Evolutionary conservation across 2,329 filamentous ascomycete species (phyloP).

Genomic region (Alternaria sp.): DNA sequence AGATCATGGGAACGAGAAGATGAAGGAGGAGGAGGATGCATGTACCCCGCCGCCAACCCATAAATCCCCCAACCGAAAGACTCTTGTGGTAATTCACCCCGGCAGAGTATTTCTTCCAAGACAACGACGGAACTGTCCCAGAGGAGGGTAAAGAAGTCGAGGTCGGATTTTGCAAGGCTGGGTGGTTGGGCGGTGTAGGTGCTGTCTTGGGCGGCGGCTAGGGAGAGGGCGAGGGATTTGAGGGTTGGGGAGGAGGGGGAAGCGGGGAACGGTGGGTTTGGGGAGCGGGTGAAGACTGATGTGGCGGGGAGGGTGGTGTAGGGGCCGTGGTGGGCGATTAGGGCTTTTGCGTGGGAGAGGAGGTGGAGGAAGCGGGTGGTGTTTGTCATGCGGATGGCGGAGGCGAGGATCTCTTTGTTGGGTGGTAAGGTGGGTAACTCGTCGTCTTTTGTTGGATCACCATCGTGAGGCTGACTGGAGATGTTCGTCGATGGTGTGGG

Average conservation of each 20-base stretch:
- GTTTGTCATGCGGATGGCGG: background rate
- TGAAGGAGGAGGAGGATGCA: background rate
- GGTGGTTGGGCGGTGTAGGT: constrained; percentile 15
- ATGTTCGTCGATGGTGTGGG: background rate
- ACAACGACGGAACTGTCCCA: constrained; percentile 17
- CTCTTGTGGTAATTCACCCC: constrained; percentile 18
- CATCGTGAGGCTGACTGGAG: background rate
- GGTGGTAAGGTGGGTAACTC: background rate
- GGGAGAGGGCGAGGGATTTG: constrained; percentile 14
- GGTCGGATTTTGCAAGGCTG: constrained; percentile 16
- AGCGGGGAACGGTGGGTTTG: background rate
- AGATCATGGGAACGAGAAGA: background rate
- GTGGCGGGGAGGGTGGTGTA: constrained; percentile 15
- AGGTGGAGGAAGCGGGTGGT: constrained; percentile 18
- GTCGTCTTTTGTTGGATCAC: background rate
- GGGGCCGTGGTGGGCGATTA: constrained; percentile 13
- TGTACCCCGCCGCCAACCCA: constrained; percentile 25
- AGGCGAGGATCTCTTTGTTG: background rate
- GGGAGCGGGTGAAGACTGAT: constrained; percentile 15
- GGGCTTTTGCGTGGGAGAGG: constrained; percentile 8
- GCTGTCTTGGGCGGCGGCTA: constrained; percentile 28
- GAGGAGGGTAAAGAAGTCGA: constrained; percentile 21
- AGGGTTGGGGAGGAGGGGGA: background rate
- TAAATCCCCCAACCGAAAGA: constrained; percentile 28
- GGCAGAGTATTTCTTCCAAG: constrained; percentile 20